Percentiles rank a stretch among this genome's conserved stretches.
phyloP scores from a whole-genome alignment of 495 filamentous ascomycete species.

The Astrothelium macrocarpum region DNA sequence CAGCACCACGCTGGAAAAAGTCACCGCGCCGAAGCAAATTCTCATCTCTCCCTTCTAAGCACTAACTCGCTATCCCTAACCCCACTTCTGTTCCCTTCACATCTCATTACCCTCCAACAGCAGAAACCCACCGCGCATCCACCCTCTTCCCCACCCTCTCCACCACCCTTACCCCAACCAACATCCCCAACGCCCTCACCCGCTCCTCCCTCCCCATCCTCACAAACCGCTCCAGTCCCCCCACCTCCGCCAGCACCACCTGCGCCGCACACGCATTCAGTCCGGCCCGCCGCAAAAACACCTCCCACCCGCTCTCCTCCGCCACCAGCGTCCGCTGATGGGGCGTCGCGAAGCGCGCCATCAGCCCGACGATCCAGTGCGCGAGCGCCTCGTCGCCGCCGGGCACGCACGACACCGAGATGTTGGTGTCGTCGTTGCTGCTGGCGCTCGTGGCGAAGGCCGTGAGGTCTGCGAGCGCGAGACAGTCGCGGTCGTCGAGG shows the following conservation, averaged over 20 bases:
- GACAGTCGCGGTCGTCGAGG: conserved; percentile 37
- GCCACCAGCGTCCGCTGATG: conserved; percentile 16
- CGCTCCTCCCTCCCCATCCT: conserved; percentile 1
- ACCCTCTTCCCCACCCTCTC: conserved; percentile 16
- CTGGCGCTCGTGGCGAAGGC: conserved; percentile 39
- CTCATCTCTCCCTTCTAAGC: not conserved
- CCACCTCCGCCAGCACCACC: conserved; percentile 47
- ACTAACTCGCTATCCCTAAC: too few species aligned
- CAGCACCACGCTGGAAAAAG: not conserved
- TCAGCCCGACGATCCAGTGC: conserved; percentile 46
- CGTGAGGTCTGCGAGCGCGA: conserved; percentile 46
- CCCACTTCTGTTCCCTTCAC: too few species aligned
- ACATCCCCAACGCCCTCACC: conserved; percentile 8
- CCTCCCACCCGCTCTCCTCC: conserved; percentile 45
- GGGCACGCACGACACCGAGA: conserved; percentile 39
- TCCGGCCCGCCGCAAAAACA: conserved; percentile 61
- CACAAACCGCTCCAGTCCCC: conserved; percentile 11
- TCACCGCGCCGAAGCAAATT: not conserved
- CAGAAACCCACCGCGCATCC: not conserved
- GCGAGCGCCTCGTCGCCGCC: conserved; percentile 49
- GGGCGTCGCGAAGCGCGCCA: conserved; percentile 32
- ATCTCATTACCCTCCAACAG: not conserved
- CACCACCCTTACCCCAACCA: conserved; percentile 15
- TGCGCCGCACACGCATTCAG: conserved; percentile 79
- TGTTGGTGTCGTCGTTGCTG: conserved; percentile 35